Evolutionary conservation across 345 rosid species (phyloP), one percentile per base, ranked within the genome.

Genomic region (Camelina sativa): DNA sequence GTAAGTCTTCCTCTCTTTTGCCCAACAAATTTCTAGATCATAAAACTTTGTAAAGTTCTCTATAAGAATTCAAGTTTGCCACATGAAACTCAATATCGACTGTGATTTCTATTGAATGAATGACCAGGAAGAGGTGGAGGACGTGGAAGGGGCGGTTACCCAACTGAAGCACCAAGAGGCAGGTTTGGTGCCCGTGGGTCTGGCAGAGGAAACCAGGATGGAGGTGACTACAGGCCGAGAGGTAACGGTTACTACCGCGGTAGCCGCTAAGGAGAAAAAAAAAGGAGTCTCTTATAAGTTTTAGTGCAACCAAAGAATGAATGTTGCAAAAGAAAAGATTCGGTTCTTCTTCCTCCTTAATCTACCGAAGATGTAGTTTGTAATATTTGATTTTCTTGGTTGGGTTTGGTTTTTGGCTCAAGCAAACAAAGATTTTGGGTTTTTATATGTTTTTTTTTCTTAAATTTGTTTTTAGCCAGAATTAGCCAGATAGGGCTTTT

Each of bases 161-260:
- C 74, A 69, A 69, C 83, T 7, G 99, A 95, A 48, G 79, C 89
- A 43, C 72, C 89, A 38, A 86, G 97, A 75, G 93, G 90, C 12
- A 85, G 87, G 66, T 82, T 82, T 55, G 82, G 89, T 67, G 77
- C 81, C 19, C 96, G 90, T 23, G 77, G 62, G 51, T 85, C 91
- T n/a, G 90, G 94, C 32, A 85, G 96, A 81, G 94, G 90, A 62
- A 79, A 62, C 87, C 89, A 85, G 70, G 98, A 89, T 17, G 82
- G 85, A 12, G 71, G 85, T 5, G 96, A 92, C 69, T 86, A 85
- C 89, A 85, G 91, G 56, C 47, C 75, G 15, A 86, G 96, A 73
- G 94, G 94, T 65, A 89, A 91, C 55, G 94, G 90, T 52, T 82
- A 81, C 79, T 79, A 84, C 76, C 91, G 91, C n/a, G 83, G 85